phyloP scores from a whole-genome alignment of 805 yeast species.

The Suhomyces kilbournensis region DNA sequence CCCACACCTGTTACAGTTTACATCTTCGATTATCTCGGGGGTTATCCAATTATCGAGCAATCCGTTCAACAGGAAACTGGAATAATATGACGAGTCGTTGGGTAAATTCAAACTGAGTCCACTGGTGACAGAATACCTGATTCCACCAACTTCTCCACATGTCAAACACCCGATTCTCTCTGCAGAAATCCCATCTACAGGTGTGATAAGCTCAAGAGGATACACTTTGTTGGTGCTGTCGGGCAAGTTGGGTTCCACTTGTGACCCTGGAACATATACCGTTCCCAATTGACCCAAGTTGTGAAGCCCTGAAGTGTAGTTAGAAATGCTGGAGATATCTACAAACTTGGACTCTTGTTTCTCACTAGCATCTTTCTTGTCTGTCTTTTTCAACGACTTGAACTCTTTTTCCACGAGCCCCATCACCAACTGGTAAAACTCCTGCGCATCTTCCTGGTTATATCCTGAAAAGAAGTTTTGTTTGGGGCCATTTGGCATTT shows the following conservation, averaged over 20 bases:
- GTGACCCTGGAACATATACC: constrained; percentile 68
- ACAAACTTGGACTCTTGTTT: constrained; percentile 17
- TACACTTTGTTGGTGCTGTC: constrained; percentile 43
- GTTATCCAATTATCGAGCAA: constrained; percentile 64
- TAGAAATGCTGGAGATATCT: constrained; percentile 19
- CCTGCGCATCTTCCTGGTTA: constrained; percentile 96
- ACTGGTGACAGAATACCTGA: constrained; percentile 73
- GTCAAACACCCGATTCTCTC: constrained; percentile 86
- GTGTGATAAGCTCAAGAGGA: constrained; percentile 67
- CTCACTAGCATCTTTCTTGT: neutral
- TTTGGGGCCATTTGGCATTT: constrained; percentile 76
- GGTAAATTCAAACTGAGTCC: constrained; percentile 74
- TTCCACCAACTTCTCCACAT: constrained; percentile 94
- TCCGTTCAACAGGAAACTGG: constrained; percentile 42
- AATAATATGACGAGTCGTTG: constrained; percentile 34
- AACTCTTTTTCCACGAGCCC: constrained; percentile 61
- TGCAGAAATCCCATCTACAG: constrained; percentile 86
- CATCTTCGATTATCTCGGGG: constrained; percentile 88
- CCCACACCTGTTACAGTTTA: constrained; percentile 92
- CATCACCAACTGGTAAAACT: constrained; percentile 80
- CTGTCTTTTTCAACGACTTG: constrained; percentile 22
- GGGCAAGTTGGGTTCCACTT: constrained; percentile 67
- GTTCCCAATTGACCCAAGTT: constrained; percentile 58
- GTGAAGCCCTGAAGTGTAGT: constrained; percentile 37
- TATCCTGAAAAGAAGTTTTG: constrained; percentile 77